Base-by-base conservation (phyloP, 2,329 filamentous ascomycete genomes). In the Colletotrichum tamarilloi region DNA sequence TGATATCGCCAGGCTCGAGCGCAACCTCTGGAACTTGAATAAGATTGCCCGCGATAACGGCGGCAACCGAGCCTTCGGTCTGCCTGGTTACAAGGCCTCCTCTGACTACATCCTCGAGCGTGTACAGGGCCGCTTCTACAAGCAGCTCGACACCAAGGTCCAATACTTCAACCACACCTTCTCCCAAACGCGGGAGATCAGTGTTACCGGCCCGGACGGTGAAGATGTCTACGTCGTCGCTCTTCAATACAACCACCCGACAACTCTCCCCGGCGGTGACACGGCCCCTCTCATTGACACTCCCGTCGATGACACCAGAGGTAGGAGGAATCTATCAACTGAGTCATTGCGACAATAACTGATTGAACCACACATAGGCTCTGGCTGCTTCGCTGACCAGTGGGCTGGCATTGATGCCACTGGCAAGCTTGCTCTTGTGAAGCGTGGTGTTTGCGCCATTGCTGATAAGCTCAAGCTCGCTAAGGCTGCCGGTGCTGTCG, bases 21-120 rank as follows among this genome's bases (percentile, higher is more conserved):
- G 84, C 67, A 88, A 88, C 58, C 85, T 92, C n/a, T 82, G 84
- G 77, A 84, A 86, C 70, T 82, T 92, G 6, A 84, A 91, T 77
- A 80, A 84, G 56, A 91, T 91, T 67, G 89, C 85, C 14, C 81
- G 80, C 35, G 82, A 85, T 64, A 88, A 92, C 76, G 88, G 87
- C 52, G 89, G 89, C 19, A 91, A 90, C 79, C 85, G 90, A 63
- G 90, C 90, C 5, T 91, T 90, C 71, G 90, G 90, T 16, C 81
- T 88, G 11, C 88, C 89, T 1, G 90, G 90, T 16, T 92, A 87
- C 83, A 85, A 86, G 63, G 89, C 88, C 1, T 91, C 89, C 0
- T 80, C 88, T 22, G 88, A 92, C 76, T 91, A 87, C 77, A 81
- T 92, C 69, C 82, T 89, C 5, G 85, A 86, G 66, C 85, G 86